phyloP scores from a whole-genome alignment of 1,284 basidiomycete genomes.

The Naganishia albida region DNA sequence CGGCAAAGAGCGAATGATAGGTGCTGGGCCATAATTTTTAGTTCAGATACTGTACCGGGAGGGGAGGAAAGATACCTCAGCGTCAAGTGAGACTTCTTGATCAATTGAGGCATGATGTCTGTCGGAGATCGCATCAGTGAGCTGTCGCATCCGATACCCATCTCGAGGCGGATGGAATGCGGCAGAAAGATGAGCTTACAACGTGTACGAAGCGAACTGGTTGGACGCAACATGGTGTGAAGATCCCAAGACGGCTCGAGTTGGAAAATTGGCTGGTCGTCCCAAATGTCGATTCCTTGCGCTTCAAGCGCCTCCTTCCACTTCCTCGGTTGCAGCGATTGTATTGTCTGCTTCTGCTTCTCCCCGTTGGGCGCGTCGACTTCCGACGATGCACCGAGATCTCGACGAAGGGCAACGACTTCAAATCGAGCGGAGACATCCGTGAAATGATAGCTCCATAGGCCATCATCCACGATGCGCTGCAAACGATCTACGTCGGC shows the following conservation, averaged over 20 bases:
- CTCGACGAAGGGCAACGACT: constrained; percentile 7
- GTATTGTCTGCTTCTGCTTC: neutral
- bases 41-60: neutral
- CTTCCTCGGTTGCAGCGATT: constrained; percentile 3
- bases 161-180: neutral
- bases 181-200: neutral
- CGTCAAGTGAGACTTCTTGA: constrained; percentile 11
- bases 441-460: constrained; percentile 23
- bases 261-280: constrained; percentile 13
- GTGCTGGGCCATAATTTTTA: neutral
- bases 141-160: neutral
- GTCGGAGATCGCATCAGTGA: neutral
- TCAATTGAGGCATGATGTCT: constrained; percentile 17
- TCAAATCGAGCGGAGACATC: constrained; percentile 28
- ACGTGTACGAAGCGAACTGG: constrained; percentile 10
- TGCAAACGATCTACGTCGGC: constrained; percentile 22
- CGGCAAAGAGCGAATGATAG: constrained; percentile 12
- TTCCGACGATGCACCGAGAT: neutral
- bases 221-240: constrained; percentile 6
- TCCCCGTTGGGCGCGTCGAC: neutral
- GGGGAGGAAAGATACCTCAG: constrained; percentile 4
- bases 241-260: constrained; percentile 7
- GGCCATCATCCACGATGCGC: constrained; percentile 23
- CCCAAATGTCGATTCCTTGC: constrained; percentile 2
- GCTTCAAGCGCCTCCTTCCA: constrained; percentile 2